These are phyloP conservation scores for Copromyces sp. DNA, from an alignment of 495 filamentous ascomycete genomes.

Conservation along the genomic window DNA sequence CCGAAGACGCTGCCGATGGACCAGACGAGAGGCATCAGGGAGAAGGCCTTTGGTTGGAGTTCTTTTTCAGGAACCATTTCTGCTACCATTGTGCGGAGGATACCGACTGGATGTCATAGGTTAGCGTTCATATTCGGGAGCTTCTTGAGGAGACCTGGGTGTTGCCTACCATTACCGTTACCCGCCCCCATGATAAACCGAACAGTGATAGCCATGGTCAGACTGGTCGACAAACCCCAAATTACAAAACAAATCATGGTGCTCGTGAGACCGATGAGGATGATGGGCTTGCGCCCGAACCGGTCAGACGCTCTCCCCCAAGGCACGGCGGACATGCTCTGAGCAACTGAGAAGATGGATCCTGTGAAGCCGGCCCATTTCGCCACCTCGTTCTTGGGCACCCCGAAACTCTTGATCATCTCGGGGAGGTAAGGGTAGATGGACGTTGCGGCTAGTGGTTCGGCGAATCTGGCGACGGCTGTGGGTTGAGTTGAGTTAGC, in stretches of 20 bases:
- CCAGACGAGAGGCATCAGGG: constrained; percentile 77
- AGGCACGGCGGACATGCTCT: constrained; percentile 60
- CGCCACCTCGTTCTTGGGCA: constrained; percentile 61
- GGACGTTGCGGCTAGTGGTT: constrained; percentile 73
- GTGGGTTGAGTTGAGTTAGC: constrained; percentile 15
- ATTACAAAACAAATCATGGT: constrained; percentile 64
- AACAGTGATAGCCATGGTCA: constrained; percentile 60
- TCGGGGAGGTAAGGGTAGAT: constrained; percentile 86
- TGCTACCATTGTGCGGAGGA: constrained; percentile 59
- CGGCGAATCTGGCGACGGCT: constrained; percentile 76
- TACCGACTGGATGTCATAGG: constrained; percentile 38
- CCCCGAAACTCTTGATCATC: constrained; percentile 71
- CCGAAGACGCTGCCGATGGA: constrained; percentile 79
- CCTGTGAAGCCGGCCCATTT: constrained; percentile 67
- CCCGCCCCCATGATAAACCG: constrained; percentile 57
- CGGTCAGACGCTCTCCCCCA: constrained; percentile 74
- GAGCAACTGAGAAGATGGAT: constrained; percentile 61
- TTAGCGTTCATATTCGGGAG: not conserved
- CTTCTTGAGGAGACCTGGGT: not conserved
- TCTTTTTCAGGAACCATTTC: constrained; percentile 74
- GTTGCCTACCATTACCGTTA: constrained; percentile 50
- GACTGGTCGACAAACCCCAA: constrained; percentile 67
- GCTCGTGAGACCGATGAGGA: constrained; percentile 56
- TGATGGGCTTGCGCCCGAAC: constrained; percentile 65
- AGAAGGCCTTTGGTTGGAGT: constrained; percentile 73